phyloP scores from a whole-genome alignment of 1,284 basidiomycete genomes.

The Fomes fomentarius region DNA sequence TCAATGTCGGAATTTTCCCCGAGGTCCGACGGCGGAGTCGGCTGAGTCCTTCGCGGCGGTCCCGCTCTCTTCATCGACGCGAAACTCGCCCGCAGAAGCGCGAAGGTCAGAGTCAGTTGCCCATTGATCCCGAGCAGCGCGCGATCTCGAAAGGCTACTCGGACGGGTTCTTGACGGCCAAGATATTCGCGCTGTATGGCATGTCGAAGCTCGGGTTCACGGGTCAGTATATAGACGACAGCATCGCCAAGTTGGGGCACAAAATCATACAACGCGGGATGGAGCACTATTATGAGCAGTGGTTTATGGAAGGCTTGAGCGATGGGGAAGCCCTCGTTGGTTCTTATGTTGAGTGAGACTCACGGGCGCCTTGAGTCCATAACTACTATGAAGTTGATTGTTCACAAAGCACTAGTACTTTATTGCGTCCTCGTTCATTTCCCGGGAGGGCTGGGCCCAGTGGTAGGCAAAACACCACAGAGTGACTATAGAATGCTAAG shows the following conservation, averaged over 20 bases:
- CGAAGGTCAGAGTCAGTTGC: slow-evolving; percentile 3
- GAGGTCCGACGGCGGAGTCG: not conserved
- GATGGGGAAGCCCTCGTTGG: slow-evolving; percentile 42
- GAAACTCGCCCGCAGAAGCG: not conserved
- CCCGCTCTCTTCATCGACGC: not conserved
- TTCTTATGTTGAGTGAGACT: slow-evolving; percentile 5
- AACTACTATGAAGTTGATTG: no score
- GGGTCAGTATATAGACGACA: slow-evolving; percentile 64
- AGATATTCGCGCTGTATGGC: slow-evolving; percentile 58
- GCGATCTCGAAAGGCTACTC: slow-evolving; percentile 53
- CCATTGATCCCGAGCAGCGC: slow-evolving; percentile 24
- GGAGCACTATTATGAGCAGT: slow-evolving; percentile 47
- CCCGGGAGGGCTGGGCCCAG: no score
- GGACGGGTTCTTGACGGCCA: slow-evolving; percentile 66
- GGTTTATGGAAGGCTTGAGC: slow-evolving; percentile 49
- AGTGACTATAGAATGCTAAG: no score
- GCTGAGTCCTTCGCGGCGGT: not conserved
- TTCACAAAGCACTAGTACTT: no score
- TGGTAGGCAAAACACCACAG: no score
- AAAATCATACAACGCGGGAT: slow-evolving; percentile 41
- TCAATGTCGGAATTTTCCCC: not conserved
- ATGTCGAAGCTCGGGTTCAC: slow-evolving; percentile 68
- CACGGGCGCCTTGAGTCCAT: no score
- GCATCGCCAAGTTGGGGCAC: slow-evolving; percentile 41
- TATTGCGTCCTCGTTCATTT: no score